These are phyloP conservation scores for Salix purpurea DNA, from an alignment of 345 rosid species.

Conservation along the genomic window DNA sequence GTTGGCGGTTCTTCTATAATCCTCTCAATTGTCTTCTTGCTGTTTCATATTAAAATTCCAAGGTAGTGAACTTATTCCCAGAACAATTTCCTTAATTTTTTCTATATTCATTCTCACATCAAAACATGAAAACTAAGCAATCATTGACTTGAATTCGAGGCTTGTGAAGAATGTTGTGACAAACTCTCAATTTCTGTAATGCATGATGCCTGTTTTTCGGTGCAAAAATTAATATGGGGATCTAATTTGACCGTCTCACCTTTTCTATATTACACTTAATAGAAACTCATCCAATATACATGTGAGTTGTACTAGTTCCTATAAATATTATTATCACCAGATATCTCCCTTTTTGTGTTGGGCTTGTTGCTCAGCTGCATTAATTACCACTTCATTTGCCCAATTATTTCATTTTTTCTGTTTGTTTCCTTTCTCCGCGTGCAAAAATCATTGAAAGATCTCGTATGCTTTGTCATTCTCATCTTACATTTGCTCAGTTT, in stretches of 20 bases:
- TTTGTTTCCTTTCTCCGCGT: not conserved
- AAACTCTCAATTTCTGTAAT: not conserved
- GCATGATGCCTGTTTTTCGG: not conserved
- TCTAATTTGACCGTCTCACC: not conserved
- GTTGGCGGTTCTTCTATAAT: constrained; percentile 59
- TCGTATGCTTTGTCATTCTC: not conserved
- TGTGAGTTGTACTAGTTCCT: not conserved
- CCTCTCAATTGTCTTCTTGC: constrained; percentile 54
- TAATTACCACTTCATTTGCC: not conserved
- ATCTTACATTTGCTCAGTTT: not conserved
- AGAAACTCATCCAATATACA: not conserved
- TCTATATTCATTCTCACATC: constrained; percentile 3
- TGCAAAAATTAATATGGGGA: not conserved
- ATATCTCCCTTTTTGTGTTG: not conserved
- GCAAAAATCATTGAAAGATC: not conserved
- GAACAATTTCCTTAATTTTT: constrained; percentile 2
- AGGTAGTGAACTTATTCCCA: constrained; percentile 32
- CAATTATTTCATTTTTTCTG: not conserved
- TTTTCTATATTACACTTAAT: not conserved
- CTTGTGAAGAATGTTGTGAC: not conserved
- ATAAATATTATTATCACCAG: not conserved
- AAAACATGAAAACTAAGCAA: not conserved
- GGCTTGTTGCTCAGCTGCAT: not conserved
- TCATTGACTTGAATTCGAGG: not conserved
- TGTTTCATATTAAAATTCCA: constrained; percentile 59